Percentiles rank a stretch among this genome's conserved stretches.
phyloP scores from a whole-genome alignment of 1,284 basidiomycete genomes.

The Sporisorium iseilematis-ciliati region DNA sequence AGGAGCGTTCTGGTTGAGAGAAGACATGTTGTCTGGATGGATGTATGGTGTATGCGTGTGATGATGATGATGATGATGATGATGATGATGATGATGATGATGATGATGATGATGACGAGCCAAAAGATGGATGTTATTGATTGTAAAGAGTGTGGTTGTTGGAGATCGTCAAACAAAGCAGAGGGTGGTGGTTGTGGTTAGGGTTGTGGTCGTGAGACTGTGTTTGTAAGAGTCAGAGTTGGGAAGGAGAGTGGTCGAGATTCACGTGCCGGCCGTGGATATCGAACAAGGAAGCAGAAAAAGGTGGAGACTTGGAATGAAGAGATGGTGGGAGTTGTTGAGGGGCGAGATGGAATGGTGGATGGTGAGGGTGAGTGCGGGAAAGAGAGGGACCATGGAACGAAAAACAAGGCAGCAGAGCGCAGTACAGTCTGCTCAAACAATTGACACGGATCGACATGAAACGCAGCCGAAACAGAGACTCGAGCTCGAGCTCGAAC shows the following conservation, averaged over 20 bases:
- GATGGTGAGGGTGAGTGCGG: constrained; percentile 20
- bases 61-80: too few relatives aligned
- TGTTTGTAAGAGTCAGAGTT: neutral
- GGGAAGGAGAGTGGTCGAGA: neutral
- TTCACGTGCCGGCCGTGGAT: constrained; percentile 41
- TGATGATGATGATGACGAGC: constrained; percentile 1
- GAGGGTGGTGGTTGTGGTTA: too few relatives aligned
- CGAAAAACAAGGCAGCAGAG: neutral
- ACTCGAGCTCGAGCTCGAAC: constrained; percentile 3
- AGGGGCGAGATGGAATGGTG: neutral
- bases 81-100: too few relatives aligned
- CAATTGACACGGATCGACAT: neutral
- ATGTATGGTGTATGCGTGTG: neutral
- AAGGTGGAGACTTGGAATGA: constrained; percentile 1
- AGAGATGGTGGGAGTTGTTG: too few relatives aligned
- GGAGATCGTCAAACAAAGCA: neutral
- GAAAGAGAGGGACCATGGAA: neutral
- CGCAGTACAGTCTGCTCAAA: too few relatives aligned
- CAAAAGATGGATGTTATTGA: constrained; percentile 1
- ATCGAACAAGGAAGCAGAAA: constrained; percentile 6
- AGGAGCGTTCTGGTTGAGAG: constrained; percentile 29
- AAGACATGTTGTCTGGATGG: constrained; percentile 18
- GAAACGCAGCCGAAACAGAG: too few relatives aligned
- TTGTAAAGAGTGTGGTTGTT: constrained; percentile 6
- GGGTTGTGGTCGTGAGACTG: constrained; percentile 14